Percentiles rank a stretch among this genome's conserved stretches.
Conservation (phyloP, 1,284 basidiomycete genomes). For the Vanrija humicola region DNA sequence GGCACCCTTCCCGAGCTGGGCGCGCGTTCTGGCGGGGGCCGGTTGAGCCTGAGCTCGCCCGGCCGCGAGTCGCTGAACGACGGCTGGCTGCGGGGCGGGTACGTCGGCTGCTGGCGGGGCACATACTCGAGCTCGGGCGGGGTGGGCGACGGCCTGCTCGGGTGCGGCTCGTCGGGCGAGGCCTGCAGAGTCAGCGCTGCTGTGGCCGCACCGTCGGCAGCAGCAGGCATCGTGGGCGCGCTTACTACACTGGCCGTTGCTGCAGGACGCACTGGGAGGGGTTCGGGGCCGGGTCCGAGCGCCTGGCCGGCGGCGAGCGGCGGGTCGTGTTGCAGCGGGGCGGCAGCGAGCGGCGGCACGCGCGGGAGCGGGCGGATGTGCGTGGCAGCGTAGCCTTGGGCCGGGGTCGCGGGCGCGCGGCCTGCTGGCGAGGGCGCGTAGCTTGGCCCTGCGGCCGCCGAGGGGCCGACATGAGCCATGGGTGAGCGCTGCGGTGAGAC, state of each 20-base stretch:
- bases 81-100: not conserved
- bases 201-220: no score
- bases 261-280: constrained; percentile 1
- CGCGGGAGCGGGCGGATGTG: no score
- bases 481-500: not conserved
- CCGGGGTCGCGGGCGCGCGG: not conserved
- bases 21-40: not conserved
- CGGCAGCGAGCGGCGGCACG: not conserved
- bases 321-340: not conserved
- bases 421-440: no score
- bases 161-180: constrained; percentile 2
- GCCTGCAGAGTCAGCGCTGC: not conserved
- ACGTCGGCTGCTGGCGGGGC: not conserved
- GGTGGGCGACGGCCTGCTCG: not conserved
- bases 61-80: not conserved
- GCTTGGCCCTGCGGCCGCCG: not conserved
- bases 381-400: not conserved
- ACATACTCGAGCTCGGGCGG: not conserved
- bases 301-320: not conserved
- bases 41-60: not conserved
- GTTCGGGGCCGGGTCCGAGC: constrained; percentile 4
- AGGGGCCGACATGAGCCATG: no score
- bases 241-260: not conserved
- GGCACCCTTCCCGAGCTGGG: no score
- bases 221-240: not conserved